Evolutionary conservation across 371 early-diverging fungal genomes (phyloP).

Genomic region (Syncephalastrum racemosum): DNA sequence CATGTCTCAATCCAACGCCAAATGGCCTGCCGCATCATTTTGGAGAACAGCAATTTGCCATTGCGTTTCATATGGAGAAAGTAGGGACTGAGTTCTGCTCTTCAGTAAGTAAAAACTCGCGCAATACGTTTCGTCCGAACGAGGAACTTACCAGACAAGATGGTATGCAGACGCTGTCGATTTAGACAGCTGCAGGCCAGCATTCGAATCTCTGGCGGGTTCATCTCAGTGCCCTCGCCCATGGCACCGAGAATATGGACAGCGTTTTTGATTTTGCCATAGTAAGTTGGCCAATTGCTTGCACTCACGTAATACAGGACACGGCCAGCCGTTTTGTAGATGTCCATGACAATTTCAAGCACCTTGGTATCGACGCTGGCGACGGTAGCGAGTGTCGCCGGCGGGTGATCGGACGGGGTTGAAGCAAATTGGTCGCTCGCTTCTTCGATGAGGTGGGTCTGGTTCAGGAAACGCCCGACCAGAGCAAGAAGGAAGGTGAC

Average conservation of each 20-base stretch:
- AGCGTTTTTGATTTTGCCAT: conserved; percentile 63
- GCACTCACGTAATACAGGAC: conserved; percentile 80
- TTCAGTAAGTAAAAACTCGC: not conserved
- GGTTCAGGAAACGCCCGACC: conserved; percentile 65
- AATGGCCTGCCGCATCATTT: conserved; percentile 71
- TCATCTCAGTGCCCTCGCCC: conserved; percentile 55
- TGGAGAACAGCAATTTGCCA: conserved; percentile 65
- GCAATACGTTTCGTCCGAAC: not conserved
- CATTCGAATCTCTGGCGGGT: conserved; percentile 70
- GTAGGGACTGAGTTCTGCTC: conserved; percentile 59
- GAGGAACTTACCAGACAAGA: conserved; percentile 59
- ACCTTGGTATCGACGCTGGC: conserved; percentile 30
- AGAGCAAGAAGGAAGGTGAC: conserved; percentile 66
- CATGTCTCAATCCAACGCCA: conserved; percentile 87
- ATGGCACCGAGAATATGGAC: conserved; percentile 51
- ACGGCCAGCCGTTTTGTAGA: conserved; percentile 68
- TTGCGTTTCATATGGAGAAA: conserved; percentile 65
- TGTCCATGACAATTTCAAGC: conserved; percentile 51
- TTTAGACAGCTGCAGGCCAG: conserved; percentile 77
- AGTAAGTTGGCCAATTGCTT: conserved; percentile 80
- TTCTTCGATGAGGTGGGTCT: conserved; percentile 44
- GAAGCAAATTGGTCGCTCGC: conserved; percentile 17
- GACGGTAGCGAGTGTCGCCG: conserved; percentile 12
- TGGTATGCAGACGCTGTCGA: conserved; percentile 59
- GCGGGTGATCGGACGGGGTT: conserved; percentile 29